phyloP scores from a whole-genome alignment of 176 grass and related monocot genomes.

The Guadua angustifolia region DNA sequence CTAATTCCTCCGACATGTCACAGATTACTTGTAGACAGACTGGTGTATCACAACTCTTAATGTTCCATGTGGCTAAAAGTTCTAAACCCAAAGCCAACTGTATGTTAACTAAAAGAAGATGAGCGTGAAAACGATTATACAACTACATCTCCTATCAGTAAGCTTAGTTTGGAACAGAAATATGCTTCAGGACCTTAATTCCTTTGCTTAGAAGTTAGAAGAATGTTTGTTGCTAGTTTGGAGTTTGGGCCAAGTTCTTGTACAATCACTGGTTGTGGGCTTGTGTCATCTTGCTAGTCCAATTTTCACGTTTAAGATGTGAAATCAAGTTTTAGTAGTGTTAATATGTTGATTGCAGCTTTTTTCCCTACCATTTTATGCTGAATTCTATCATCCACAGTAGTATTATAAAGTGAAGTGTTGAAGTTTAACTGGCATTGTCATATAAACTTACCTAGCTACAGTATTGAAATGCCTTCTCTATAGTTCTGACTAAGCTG shows the following conservation, averaged over 20 bases:
- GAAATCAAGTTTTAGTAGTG: background rate
- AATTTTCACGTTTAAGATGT: conserved; percentile 14
- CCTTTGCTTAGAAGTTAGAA: conserved; percentile 5
- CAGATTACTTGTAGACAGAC: background rate
- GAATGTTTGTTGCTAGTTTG: conserved; percentile 6
- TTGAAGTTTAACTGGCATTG: conserved; percentile 12
- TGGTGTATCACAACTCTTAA: background rate
- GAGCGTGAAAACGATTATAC: background rate
- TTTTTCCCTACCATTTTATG: background rate
- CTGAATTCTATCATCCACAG: background rate
- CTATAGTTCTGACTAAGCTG: background rate
- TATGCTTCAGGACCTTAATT: background rate
- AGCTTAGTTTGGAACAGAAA: conserved; percentile 17
- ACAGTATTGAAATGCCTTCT: conserved; percentile 7
- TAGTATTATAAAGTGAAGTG: background rate
- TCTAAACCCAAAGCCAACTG: conserved; percentile 8
- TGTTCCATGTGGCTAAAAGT: background rate
- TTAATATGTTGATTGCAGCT: background rate
- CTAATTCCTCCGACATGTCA: background rate
- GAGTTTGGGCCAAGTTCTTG: conserved; percentile 12
- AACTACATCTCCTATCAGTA: conserved; percentile 5
- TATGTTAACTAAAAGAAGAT: background rate
- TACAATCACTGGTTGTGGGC: conserved; percentile 13
- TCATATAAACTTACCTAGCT: background rate
- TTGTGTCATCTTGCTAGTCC: conserved; percentile 14